Conservation (phyloP, 2,329 filamentous ascomycete genomes). For the Parafenestella ontariensis region DNA sequence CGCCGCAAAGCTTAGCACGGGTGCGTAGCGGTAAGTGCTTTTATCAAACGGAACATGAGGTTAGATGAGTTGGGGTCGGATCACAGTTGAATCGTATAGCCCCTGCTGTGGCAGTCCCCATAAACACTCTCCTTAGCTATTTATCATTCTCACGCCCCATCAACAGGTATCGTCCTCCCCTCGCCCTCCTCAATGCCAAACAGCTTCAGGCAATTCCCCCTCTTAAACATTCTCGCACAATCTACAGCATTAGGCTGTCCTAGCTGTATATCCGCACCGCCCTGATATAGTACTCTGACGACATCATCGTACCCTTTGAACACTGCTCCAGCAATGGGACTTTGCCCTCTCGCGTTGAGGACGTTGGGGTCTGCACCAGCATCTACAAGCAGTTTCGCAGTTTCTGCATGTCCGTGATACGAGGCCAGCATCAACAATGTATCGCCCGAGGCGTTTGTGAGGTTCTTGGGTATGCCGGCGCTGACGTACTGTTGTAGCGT, state of each 20-base stretch:
- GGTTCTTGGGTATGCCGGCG: constrained; percentile 70
- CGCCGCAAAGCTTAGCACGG: too few species aligned
- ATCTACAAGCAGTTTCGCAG: constrained; percentile 66
- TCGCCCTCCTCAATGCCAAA: constrained; percentile 36
- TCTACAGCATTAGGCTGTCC: constrained; percentile 57
- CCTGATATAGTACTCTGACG: constrained; percentile 60
- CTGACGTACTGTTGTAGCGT: constrained; percentile 69
- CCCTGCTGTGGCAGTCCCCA: too few species aligned
- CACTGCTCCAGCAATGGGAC: constrained; percentile 72
- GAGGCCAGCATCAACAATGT: constrained; percentile 77
- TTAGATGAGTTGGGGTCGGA: too few species aligned
- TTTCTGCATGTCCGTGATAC: constrained; percentile 70
- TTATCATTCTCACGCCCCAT: background rate
- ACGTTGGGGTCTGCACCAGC: constrained; percentile 72
- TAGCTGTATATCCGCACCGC: constrained; percentile 49
- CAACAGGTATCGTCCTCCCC: constrained; percentile 8
- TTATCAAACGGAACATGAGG: too few species aligned
- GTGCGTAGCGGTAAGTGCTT: too few species aligned
- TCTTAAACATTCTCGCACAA: constrained; percentile 56
- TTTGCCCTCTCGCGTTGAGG: constrained; percentile 72
- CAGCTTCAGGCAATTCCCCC: constrained; percentile 40
- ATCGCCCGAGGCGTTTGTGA: constrained; percentile 77
- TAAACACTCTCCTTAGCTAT: background rate
- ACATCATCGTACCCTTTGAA: constrained; percentile 74
- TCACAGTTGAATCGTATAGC: too few species aligned